Evolutionary conservation across 2,329 filamentous ascomycete species (phyloP).

Genomic region (Trichoderma atroviride): DNA sequence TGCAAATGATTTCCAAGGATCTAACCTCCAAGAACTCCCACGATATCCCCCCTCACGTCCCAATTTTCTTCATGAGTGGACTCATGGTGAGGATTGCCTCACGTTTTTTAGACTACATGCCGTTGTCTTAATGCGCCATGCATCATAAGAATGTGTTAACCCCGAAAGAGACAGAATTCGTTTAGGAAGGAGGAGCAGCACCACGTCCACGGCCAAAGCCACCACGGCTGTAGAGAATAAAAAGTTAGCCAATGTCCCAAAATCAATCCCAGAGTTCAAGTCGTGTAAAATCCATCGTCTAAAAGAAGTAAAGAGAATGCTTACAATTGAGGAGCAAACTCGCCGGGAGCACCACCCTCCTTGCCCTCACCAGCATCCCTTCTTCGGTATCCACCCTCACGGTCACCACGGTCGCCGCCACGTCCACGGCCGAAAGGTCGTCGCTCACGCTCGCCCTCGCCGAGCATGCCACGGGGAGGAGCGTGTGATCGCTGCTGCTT

Average conservation of each 20-base stretch:
- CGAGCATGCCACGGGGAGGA: conserved; percentile 98
- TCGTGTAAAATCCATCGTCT: neutral
- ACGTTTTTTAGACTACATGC: conserved; percentile 52
- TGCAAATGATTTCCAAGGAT: conserved; percentile 55
- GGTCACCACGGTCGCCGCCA: conserved; percentile 75
- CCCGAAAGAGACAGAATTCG: conserved; percentile 44
- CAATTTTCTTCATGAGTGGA: conserved; percentile 45
- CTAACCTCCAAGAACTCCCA: conserved; percentile 52
- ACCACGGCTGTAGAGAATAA: conserved; percentile 64
- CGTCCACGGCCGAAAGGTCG: conserved; percentile 82
- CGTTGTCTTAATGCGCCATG: conserved; percentile 45
- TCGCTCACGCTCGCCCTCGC: conserved; percentile 79
- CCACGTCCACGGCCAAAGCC: conserved; percentile 88
- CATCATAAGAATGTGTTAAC: conserved; percentile 48
- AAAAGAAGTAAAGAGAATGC: conserved; percentile 36
- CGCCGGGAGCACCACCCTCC: conserved; percentile 89
- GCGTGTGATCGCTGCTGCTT: conserved; percentile 99
- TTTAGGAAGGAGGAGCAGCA: conserved; percentile 71
- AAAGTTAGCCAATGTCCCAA: conserved; percentile 35
- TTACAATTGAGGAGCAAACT: conserved; percentile 90
- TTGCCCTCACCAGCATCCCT: conserved; percentile 84
- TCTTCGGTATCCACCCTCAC: conserved; percentile 89
- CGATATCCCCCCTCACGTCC: conserved; percentile 46
- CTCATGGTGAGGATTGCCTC: conserved; percentile 46
- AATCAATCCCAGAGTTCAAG: neutral